Conservation (phyloP, 2,329 filamentous ascomycete genomes). For the Ophiosphaerella narmari region DNA sequence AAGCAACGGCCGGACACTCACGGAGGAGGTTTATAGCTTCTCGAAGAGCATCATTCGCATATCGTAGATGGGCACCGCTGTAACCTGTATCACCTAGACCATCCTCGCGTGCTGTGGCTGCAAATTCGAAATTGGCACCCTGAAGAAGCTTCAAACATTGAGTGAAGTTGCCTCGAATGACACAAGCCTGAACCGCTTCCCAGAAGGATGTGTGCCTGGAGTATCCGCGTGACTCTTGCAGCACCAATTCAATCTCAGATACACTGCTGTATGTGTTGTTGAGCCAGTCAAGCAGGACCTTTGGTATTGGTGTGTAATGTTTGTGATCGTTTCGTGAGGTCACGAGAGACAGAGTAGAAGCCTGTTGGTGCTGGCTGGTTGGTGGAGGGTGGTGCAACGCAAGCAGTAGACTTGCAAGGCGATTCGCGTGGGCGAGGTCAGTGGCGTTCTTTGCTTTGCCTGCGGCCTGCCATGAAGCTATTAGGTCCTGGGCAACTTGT, state of each 20-base stretch:
- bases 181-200: conserved; percentile 72
- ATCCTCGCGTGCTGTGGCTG: conserved; percentile 67
- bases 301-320: conserved; percentile 64
- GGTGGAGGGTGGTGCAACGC: conserved; percentile 70
- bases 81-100: conserved; percentile 70
- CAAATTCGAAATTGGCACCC: conserved; percentile 77
- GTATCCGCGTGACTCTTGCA: conserved; percentile 69
- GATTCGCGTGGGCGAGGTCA: conserved; percentile 74
- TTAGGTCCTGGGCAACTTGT: conserved; percentile 35
- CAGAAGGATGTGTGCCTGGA: conserved; percentile 80
- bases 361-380: conserved; percentile 23
- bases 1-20: conserved; percentile 69
- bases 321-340: conserved; percentile 26
- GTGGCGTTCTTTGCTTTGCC: conserved; percentile 50
- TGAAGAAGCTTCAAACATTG: conserved; percentile 71
- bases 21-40: conserved; percentile 72
- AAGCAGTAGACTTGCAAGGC: conserved; percentile 76
- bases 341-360: conserved; percentile 31
- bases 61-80: conserved; percentile 73
- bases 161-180: conserved; percentile 74
- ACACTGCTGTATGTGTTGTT: conserved; percentile 72
- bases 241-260: conserved; percentile 68
- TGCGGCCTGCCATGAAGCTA: conserved; percentile 59
- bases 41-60: conserved; percentile 73
- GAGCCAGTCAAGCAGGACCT: conserved; percentile 83